Percentiles rank a stretch among this genome's conserved stretches.
Evolutionary conservation across 805 yeast species (phyloP).

Genomic region (Wickerhamiella bombiphila): DNA sequence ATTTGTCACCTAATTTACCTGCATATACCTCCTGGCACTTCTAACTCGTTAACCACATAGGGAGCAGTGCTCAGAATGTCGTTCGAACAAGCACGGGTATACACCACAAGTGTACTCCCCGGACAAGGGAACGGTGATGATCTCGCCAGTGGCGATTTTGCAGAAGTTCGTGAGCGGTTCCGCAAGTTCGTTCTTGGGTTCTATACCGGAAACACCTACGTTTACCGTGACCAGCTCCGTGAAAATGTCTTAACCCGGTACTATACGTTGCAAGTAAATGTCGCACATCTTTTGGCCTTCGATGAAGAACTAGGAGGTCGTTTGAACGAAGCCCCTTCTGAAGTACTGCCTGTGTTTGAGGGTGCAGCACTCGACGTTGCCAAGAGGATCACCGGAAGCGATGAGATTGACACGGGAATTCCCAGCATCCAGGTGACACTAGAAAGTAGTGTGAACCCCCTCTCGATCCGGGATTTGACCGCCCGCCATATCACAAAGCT

Average conservation of each 20-base stretch:
- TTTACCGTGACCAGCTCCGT: slow-evolving; percentile 76
- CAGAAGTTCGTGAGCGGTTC: slow-evolving; percentile 32
- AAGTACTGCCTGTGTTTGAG: slow-evolving; percentile 75
- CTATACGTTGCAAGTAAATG: slow-evolving; percentile 56
- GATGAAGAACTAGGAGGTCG: slow-evolving; percentile 81
- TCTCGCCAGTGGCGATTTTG: slow-evolving; percentile 28
- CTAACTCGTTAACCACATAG: no score
- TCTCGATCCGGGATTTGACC: slow-evolving; percentile 67
- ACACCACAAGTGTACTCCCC: slow-evolving; percentile 65
- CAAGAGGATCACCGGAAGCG: slow-evolving; percentile 32
- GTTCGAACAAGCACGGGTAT: slow-evolving; percentile 26
- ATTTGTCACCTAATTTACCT: no score
- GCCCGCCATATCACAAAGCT: slow-evolving; percentile 81
- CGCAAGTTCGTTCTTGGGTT: slow-evolving; percentile 72
- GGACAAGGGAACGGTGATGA: slow-evolving; percentile 38
- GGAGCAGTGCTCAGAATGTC: slow-evolving; percentile 25
- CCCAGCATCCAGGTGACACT: slow-evolving; percentile 77
- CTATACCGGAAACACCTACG: slow-evolving; percentile 64
- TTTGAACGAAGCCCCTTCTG: slow-evolving; percentile 74
- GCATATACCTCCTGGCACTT: no score
- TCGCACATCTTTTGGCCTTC: slow-evolving; percentile 74
- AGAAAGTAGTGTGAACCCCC: slow-evolving; percentile 53
- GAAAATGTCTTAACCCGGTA: slow-evolving; percentile 70
- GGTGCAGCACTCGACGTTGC: slow-evolving; percentile 49
- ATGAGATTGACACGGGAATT: slow-evolving; percentile 34